Evolutionary conservation across 1,139 yeast species (phyloP), one percentile per base, ranked within the genome.

Genomic region (Saccharomycopsis phalli): DNA sequence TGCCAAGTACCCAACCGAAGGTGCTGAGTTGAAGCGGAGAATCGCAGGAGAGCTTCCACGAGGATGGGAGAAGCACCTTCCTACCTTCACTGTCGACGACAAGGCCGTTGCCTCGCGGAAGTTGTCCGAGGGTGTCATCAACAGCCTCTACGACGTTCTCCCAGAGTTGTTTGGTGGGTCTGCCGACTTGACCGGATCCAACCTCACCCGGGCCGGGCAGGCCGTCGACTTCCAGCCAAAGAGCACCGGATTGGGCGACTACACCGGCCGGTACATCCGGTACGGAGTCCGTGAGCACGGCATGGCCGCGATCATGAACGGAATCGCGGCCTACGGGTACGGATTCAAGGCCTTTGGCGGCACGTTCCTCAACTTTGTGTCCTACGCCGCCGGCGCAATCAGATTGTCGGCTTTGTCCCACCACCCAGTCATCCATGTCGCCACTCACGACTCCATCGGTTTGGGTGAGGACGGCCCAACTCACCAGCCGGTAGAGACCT

Each of bases 401-500:
- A 80, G 99, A 72, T 76, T 91, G 57, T 74, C 95, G 45, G 97
- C 97, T 46, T 73, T 91, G 50, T 84, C 96, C 47, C 91, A 91
- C 57, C 91, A 80, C 65, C 95, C 94, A 55, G 81, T 86, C 54
- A 78, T 84, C 61, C 87, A 95, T 94, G 94, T 91, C 51, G 97
- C 97, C 49, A 91, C 98, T 52, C 98, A 91, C 68, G 98, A 91
- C 68, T 91, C 98, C 44, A 91, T 91, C 60, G 98, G 98, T 69
- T 76, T 91, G 55, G 98, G 98, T 70, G 98, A 91, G 74, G 98
- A 91, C 62, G 98, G 98, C 61, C 98, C 98, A 65, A 91, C 98
- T 61, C 98, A 91, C 69, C 98, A 91, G 74, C 99, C 99, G 66
- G 86, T 91, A 57, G 99, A 91, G 76, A 91, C 98, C 49, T 71